These are phyloP conservation scores for Calonectria leucothoes DNA, from an alignment of 2,329 filamentous ascomycete genomes.

Conservation along the genomic window DNA sequence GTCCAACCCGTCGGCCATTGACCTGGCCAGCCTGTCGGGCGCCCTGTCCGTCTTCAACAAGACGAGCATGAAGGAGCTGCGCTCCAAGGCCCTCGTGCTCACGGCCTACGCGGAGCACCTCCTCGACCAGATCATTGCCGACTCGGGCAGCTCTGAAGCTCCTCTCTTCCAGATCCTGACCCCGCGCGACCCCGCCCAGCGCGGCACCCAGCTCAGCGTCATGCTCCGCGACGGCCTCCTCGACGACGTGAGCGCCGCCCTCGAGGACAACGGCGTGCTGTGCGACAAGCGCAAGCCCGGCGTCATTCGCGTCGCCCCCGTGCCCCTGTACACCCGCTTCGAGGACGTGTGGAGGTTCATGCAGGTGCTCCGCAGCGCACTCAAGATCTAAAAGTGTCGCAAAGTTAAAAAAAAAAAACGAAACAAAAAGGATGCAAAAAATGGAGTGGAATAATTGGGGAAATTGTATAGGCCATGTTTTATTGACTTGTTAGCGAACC, in stretches of 20 bases:
- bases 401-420: neutral
- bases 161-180: conserved; percentile 74
- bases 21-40: conserved; percentile 79
- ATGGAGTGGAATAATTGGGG: neutral
- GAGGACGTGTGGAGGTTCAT: conserved; percentile 72
- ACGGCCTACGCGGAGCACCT: conserved; percentile 83
- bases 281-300: conserved; percentile 88
- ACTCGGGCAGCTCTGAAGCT: conserved; percentile 37
- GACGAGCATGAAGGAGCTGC: conserved; percentile 75
- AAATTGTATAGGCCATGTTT: conserved; percentile 12
- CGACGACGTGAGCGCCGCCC: conserved; percentile 71
- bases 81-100: conserved; percentile 77
- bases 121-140: conserved; percentile 59
- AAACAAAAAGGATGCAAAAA: neutral
- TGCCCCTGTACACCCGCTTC: conserved; percentile 86
- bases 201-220: conserved; percentile 85
- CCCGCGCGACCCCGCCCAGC: conserved; percentile 72
- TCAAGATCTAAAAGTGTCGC: conserved; percentile 35
- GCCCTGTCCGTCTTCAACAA: conserved; percentile 80
- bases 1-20: conserved; percentile 84
- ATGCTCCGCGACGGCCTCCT: conserved; percentile 75
- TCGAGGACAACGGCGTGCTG: conserved; percentile 78
- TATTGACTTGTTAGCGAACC: conserved; percentile 12
- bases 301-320: conserved; percentile 85
- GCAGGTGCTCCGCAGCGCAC: conserved; percentile 51